Evolutionary conservation across 2,329 filamentous ascomycete species (phyloP), one percentile per base, ranked within the genome.

Genomic region (Ploettnerulaceae sp.): DNA sequence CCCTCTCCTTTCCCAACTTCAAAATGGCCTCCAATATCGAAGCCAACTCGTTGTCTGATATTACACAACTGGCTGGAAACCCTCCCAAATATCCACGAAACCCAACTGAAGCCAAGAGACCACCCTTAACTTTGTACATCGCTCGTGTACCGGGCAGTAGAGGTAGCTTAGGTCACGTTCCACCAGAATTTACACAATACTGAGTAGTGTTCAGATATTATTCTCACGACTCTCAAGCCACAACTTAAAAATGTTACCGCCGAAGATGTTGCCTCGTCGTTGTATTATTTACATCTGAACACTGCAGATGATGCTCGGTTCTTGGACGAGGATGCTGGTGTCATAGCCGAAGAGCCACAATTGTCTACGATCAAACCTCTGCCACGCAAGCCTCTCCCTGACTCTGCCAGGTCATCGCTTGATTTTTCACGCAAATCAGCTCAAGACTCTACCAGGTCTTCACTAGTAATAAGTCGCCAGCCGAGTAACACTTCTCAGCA

Each of bases 221-320:
- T 60, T 58, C 79, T 98, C 35, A 94, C 91, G 1, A 87, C 93
- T 0, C 77, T 93, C 53, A 95, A 95, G 64, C 93, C 93, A 2
- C 82, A 86, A 41, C 76, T 84, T 32, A 95, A 93, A 65, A 91
- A 89, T 50, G 88, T 98, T 53, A 94, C 89, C 0, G 82, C 79
- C 34, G 84, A 90, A 63, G 91, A 96, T 63, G 83, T 98, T 38
- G 80, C 84, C 46, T 88, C 82, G 59, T 95, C 85, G 11, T 75
- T 98, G 4, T 98, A 97, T 68, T 97, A 93, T 64, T 72, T 96
- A 43, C 91, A 97, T 67, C 77, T 94, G 29, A 77, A 88, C 49
- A 73, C 76, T 1, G 76, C 79, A 3, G 73, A 79, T 29, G 78
- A 86, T 47, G 64, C 68, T 50, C 66, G 65, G 22, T 62, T 69